Conservation (phyloP, 2,329 filamentous ascomycete species). For the Cordyceps pruinosa region DNA sequence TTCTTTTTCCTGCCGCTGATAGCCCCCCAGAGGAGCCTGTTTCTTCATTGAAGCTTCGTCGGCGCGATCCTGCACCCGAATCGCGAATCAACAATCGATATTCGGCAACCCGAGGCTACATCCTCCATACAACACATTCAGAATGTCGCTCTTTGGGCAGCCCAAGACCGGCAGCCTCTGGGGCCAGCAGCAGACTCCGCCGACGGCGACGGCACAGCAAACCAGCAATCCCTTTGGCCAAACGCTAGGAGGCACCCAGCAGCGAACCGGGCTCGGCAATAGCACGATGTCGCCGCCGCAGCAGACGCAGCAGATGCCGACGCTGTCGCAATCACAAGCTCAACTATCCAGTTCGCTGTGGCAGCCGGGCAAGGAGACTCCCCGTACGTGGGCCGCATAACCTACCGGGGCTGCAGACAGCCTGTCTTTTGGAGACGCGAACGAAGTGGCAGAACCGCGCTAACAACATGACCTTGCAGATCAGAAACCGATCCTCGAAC, state of each 20-base stretch:
- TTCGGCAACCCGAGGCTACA: background rate
- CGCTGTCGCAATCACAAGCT: slow-evolving; percentile 38
- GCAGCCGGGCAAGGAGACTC: slow-evolving; percentile 45
- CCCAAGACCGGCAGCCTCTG: slow-evolving; percentile 31
- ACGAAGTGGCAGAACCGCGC: background rate
- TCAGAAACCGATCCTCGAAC: slow-evolving; percentile 68
- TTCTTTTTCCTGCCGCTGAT: background rate
- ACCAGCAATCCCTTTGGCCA: slow-evolving; percentile 25
- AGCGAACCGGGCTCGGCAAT: slow-evolving; percentile 26
- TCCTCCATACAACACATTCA: slow-evolving; percentile 10
- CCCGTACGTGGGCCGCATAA: slow-evolving; percentile 31
- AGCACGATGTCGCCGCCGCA: slow-evolving; percentile 30
- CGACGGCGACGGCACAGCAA: slow-evolving; percentile 20
- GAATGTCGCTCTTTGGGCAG: slow-evolving; percentile 35
- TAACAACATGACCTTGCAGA: slow-evolving; percentile 21
- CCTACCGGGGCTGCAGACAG: background rate
- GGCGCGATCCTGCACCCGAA: background rate
- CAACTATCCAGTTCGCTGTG: slow-evolving; percentile 45
- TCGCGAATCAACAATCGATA: background rate
- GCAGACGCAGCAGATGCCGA: slow-evolving; percentile 36
- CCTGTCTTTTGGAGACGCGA: background rate
- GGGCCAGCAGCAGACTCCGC: slow-evolving; percentile 31
- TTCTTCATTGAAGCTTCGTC: background rate
- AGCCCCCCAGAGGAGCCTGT: background rate
- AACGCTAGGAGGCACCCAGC: slow-evolving; percentile 28